phyloP scores from a whole-genome alignment of 352 stramenopile species.

The Globisporangium polare region DNA sequence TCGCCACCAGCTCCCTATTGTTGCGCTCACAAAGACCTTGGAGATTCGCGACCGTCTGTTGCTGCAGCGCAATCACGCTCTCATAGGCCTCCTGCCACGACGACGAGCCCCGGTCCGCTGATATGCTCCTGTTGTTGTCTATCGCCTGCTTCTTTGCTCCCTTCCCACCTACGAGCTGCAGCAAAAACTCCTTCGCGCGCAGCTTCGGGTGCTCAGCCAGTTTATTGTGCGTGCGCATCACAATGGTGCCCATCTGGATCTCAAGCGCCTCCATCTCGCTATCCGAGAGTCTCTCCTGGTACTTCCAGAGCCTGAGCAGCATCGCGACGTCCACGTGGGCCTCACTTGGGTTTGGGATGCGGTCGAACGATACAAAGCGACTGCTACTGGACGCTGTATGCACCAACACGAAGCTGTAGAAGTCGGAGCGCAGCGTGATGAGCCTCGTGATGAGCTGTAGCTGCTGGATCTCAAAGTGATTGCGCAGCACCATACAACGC shows the following conservation, averaged over 20 bases:
- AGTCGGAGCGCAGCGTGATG: slow-evolving; percentile 50
- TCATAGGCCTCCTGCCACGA: slow-evolving; percentile 75
- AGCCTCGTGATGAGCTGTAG: slow-evolving; percentile 46
- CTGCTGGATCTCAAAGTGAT: slow-evolving; percentile 74
- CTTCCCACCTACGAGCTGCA: slow-evolving; percentile 41
- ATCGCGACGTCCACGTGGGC: slow-evolving; percentile 31
- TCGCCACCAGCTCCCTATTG: slow-evolving; percentile 34
- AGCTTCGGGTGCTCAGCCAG: slow-evolving; percentile 53
- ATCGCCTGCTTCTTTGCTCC: not conserved
- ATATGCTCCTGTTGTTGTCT: slow-evolving; percentile 12
- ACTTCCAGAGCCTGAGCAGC: slow-evolving; percentile 48
- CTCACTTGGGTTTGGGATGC: slow-evolving; percentile 43
- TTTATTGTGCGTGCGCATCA: slow-evolving; percentile 51
- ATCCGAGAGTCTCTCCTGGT: slow-evolving; percentile 32
- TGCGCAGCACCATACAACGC: slow-evolving; percentile 43
- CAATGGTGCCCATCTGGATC: slow-evolving; percentile 62
- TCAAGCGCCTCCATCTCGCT: slow-evolving; percentile 35
- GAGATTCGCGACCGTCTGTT: slow-evolving; percentile 66
- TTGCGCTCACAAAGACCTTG: slow-evolving; percentile 50
- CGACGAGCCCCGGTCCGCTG: slow-evolving; percentile 23
- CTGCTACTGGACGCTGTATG: not conserved
- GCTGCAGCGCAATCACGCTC: slow-evolving; percentile 70
- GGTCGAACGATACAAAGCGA: slow-evolving; percentile 31
- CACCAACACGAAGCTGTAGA: slow-evolving; percentile 39
- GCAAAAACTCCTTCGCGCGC: slow-evolving; percentile 64